Evolutionary conservation across 306 rosid genomes (phyloP).

Genomic region (Boehmeria nivea): DNA sequence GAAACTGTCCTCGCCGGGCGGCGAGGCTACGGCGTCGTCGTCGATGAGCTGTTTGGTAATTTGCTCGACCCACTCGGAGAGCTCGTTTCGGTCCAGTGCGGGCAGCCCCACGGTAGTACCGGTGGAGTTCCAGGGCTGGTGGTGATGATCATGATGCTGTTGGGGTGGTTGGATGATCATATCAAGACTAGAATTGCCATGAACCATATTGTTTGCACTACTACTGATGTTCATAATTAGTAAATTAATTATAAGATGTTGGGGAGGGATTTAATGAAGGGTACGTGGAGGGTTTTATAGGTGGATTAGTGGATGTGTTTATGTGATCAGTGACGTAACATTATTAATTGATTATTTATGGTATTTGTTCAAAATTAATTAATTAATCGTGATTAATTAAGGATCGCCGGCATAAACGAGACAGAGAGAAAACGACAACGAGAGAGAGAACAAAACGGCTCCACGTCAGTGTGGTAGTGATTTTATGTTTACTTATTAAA

Average conservation of each 20-base stretch:
- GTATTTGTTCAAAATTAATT: too few relatives aligned
- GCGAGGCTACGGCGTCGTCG: slow-evolving; percentile 36
- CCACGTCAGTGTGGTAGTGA: slow-evolving; percentile 52
- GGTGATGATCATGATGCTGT: slow-evolving; percentile 27
- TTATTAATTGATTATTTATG: too few relatives aligned
- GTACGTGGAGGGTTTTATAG: too few relatives aligned
- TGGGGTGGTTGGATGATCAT: slow-evolving; percentile 31
- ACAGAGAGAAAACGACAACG: slow-evolving; percentile 38
- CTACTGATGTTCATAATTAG: too few relatives aligned
- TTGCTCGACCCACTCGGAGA: slow-evolving; percentile 62
- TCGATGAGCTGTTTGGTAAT: slow-evolving; percentile 61
- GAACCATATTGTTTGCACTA: too few relatives aligned
- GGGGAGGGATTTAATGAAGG: too few relatives aligned
- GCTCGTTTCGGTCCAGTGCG: slow-evolving; percentile 42
- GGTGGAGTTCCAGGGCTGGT: slow-evolving; percentile 24
- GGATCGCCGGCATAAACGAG: slow-evolving; percentile 74
- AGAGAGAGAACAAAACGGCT: slow-evolving; percentile 31
- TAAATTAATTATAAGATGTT: too few relatives aligned
- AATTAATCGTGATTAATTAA: neutral
- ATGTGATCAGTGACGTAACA: too few relatives aligned
- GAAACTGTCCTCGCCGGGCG: slow-evolving; percentile 20
- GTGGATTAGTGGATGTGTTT: too few relatives aligned
- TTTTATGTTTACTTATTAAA: slow-evolving; percentile 21
- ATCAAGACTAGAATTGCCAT: too few relatives aligned
- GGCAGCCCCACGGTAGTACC: slow-evolving; percentile 28